Conservation (phyloP, 805 yeast species). For the Barnettozyma populi region DNA sequence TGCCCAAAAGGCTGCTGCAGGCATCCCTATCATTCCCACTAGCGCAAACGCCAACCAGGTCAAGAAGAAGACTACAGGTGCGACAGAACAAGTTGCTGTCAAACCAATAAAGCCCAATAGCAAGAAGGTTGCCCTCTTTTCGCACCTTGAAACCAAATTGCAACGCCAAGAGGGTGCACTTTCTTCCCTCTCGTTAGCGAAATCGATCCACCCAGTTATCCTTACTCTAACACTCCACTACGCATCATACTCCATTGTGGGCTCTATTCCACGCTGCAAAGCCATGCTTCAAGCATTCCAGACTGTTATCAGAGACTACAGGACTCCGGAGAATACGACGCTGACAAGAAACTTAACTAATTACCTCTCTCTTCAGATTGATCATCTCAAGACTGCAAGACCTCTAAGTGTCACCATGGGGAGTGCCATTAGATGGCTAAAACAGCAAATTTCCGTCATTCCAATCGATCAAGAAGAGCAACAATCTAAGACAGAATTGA, state of each 20-base stretch:
- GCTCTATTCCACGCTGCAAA: slow-evolving; percentile 79
- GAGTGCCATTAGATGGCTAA: slow-evolving; percentile 94
- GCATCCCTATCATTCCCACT: slow-evolving; percentile 37
- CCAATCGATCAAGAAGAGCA: slow-evolving; percentile 57
- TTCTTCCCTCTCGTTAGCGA: slow-evolving; percentile 18
- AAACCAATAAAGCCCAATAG: slow-evolving; percentile 23
- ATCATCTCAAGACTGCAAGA: slow-evolving; percentile 82
- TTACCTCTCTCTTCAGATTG: slow-evolving; percentile 88
- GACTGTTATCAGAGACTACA: slow-evolving; percentile 70
- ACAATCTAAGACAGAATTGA: slow-evolving; percentile 60
- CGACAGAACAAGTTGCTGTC: slow-evolving; percentile 1
- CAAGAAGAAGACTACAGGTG: not conserved
- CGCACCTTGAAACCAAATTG: slow-evolving; percentile 76
- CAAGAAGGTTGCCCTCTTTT: slow-evolving; percentile 57
- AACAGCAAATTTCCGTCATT: slow-evolving; percentile 83
- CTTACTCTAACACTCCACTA: slow-evolving; percentile 71
- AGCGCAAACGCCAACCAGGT: slow-evolving; percentile 5
- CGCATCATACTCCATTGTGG: slow-evolving; percentile 81
- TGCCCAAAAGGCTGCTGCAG: slow-evolving; percentile 70
- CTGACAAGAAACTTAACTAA: slow-evolving; percentile 83
- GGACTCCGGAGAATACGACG: slow-evolving; percentile 80
- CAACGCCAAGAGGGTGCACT: slow-evolving; percentile 46
- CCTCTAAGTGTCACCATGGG: slow-evolving; percentile 96
- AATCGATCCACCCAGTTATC: slow-evolving; percentile 82
- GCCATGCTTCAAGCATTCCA: slow-evolving; percentile 84